A percentile compares a stretch with the other conserved stretches of the same genome.
Conservation (phyloP, 768 basidiomycete species). For the Grammothele lineata region DNA sequence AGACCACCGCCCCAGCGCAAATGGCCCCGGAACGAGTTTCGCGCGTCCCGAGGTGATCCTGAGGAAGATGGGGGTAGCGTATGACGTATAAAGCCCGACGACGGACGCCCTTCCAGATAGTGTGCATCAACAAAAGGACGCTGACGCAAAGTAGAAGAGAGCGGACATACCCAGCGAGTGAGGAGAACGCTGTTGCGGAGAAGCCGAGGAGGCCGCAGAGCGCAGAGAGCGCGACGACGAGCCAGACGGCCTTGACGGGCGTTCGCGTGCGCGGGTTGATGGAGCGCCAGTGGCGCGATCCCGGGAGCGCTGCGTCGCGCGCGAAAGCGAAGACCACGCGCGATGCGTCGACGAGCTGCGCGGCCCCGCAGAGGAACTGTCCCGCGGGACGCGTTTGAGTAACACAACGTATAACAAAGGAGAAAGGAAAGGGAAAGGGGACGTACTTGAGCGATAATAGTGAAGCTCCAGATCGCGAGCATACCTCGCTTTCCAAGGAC, state of each 20-base stretch:
- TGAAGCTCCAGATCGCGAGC: constrained; percentile 67
- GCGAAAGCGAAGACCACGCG: constrained; percentile 75
- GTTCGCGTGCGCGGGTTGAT: constrained; percentile 59
- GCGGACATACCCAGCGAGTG: constrained; percentile 55
- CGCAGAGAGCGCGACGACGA: constrained; percentile 53
- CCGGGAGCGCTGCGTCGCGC: constrained; percentile 67
- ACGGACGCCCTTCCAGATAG: constrained; percentile 39
- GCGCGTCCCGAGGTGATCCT: constrained; percentile 7
- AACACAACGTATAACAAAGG: no score
- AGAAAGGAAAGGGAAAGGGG: background rate
- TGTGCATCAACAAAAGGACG: background rate
- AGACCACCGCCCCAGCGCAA: constrained; percentile 19
- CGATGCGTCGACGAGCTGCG: constrained; percentile 71
- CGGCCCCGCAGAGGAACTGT: constrained; percentile 67
- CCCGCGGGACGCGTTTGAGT: no score
- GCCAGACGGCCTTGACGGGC: constrained; percentile 73
- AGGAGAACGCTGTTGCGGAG: constrained; percentile 55
- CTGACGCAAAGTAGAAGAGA: background rate
- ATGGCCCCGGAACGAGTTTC: constrained; percentile 17
- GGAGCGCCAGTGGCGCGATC: constrained; percentile 63
- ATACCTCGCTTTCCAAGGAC: constrained; percentile 64
- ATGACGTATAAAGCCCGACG: constrained; percentile 66
- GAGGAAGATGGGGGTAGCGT: constrained; percentile 51
- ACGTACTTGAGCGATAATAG: constrained; percentile 55
- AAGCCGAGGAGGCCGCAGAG: constrained; percentile 65